Conservation (phyloP, 495 filamentous ascomycete genomes). For the Melanomma pulvis-pyrius region DNA sequence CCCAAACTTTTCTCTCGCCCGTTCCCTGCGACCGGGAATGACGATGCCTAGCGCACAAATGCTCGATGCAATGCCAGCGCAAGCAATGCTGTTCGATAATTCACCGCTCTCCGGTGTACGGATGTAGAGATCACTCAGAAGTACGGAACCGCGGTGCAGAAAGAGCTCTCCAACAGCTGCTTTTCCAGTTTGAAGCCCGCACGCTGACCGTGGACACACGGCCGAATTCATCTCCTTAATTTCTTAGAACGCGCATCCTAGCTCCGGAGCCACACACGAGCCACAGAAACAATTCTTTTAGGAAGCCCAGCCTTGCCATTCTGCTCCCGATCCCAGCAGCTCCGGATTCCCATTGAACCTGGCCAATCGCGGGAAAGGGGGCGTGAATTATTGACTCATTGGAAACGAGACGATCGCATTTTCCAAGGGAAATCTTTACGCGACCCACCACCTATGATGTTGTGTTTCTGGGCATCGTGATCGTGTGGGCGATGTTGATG, state of each 20-base stretch:
- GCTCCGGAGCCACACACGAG: neutral
- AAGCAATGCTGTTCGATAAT: neutral
- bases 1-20: neutral
- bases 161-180: neutral
- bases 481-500: too few species aligned
- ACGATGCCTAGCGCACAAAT: neutral
- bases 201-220: too few species aligned
- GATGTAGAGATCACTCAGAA: neutral
- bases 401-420: neutral
- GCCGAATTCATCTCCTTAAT: conserved; percentile 26
- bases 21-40: neutral
- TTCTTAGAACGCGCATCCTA: conserved; percentile 23
- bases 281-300: neutral
- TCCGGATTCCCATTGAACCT: neutral
- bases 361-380: neutral
- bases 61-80: neutral
- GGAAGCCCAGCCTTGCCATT: neutral
- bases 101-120: neutral
- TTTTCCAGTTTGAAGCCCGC: too few species aligned
- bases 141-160: too few species aligned
- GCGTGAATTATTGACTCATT: neutral
- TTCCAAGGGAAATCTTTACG: too few species aligned
- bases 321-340: neutral
- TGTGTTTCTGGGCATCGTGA: neutral
- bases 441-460: neutral